phyloP scores from a whole-genome alignment of 164 flowering plant genomes.

The Brasenia schreberi region DNA sequence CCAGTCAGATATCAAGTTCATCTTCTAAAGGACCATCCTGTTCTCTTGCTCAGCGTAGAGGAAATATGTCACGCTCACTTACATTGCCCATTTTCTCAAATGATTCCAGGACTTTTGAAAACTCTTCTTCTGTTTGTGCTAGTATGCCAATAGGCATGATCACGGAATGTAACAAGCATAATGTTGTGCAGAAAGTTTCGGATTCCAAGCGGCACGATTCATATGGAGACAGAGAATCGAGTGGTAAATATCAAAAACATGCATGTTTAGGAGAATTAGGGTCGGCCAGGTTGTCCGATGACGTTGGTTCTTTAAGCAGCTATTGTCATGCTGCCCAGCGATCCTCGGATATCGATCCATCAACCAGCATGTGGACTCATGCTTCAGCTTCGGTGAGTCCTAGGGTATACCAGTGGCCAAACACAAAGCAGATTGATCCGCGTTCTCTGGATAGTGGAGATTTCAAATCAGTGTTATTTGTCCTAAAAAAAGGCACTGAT shows the following conservation, averaged over 20 bases:
- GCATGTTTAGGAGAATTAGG: slow-evolving; percentile 2
- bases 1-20: slow-evolving; percentile 10
- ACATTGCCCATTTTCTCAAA: slow-evolving; percentile 29
- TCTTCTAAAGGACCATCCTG: slow-evolving; percentile 28
- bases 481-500: neutral
- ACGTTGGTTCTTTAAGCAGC: neutral
- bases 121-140: slow-evolving; percentile 28
- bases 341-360: neutral
- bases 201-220: neutral
- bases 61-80: slow-evolving; percentile 43
- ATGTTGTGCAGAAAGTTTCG: neutral
- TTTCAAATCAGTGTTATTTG: neutral
- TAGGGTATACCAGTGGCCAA: neutral
- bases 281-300: neutral
- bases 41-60: slow-evolving; percentile 69
- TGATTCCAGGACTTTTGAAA: slow-evolving; percentile 25
- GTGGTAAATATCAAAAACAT: slow-evolving; percentile 11
- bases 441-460: neutral
- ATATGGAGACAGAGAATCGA: neutral
- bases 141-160: slow-evolving; percentile 12
- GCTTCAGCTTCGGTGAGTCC: neutral
- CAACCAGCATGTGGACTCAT: neutral
- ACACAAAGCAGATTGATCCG: neutral
- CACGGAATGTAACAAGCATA: neutral
- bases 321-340: neutral